Conservation (phyloP, 352 stramenopile species). For the Phytophthora podocarpi region DNA sequence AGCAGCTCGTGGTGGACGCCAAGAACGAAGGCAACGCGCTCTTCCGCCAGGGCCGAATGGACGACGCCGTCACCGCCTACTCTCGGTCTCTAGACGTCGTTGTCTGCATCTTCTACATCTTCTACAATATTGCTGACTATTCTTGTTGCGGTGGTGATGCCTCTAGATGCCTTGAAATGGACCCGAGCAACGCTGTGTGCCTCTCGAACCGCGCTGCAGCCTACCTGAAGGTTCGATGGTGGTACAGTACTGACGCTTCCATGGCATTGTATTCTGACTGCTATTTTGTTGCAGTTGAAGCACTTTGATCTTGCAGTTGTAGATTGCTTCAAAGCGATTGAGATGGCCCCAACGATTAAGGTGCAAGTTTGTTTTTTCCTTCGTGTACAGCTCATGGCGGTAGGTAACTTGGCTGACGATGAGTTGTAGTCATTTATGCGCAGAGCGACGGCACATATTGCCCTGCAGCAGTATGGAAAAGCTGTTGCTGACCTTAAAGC, state of each 20-base stretch:
- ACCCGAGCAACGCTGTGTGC: constrained; percentile 42
- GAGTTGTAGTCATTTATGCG: constrained; percentile 56
- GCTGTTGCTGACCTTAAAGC: constrained; percentile 51
- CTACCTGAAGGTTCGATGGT: constrained; percentile 51
- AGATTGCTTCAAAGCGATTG: constrained; percentile 60
- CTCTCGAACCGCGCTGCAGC: constrained; percentile 76
- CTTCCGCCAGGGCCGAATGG: constrained; percentile 47
- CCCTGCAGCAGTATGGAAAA: constrained; percentile 19
- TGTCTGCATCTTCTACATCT: not conserved
- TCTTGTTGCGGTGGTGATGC: not conserved
- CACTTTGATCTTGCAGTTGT: constrained; percentile 42
- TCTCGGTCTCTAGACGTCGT: constrained; percentile 31
- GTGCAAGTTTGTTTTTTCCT: constrained; percentile 20
- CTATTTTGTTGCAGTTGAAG: constrained; percentile 36
- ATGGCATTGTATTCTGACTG: not conserved
- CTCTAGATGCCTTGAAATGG: constrained; percentile 55
- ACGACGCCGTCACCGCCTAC: constrained; percentile 51
- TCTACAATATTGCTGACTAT: constrained; percentile 1
- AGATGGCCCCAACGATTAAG: constrained; percentile 58
- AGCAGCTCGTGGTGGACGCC: constrained; percentile 29
- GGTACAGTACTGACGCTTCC: not conserved
- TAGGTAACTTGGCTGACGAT: not conserved
- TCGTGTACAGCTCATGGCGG: not conserved
- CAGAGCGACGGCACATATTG: constrained; percentile 50
- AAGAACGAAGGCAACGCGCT: constrained; percentile 64